Base-by-base conservation (phyloP, 2,329 filamentous ascomycete species). In the Alternaria dauci region DNA sequence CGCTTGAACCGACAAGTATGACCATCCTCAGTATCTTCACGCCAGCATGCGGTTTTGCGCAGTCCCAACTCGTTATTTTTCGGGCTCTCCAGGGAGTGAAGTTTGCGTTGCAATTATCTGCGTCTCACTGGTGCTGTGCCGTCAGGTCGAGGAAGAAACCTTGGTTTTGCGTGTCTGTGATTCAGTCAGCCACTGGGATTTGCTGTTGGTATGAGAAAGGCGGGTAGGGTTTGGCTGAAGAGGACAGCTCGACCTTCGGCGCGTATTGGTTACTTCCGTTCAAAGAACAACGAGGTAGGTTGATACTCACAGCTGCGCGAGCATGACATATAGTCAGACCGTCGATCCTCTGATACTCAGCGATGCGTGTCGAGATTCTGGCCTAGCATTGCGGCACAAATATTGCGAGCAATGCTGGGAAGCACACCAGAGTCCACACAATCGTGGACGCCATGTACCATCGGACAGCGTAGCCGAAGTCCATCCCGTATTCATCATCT, bases 201-300 rank as follows among this genome's bases (percentile, higher is more conserved):
- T 63, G 83, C 82, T 0, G 66, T 85, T 8, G 85, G 85, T 0
- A 70, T 87, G 0, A 81, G 83, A 83, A 1, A 86, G 84, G 84
- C 74, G 83, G 4, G 75, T 77, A 1, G 81, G 79, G 67, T 73
- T 23, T 69, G 71, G 2, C 52, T 73, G 62, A 74, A 75, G 68
- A 68, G 62, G 39, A 48, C 0, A 1, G 46, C 20, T 23, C 14
- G 36, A n/a, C n/a, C 14, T n/a, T 38, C n/a, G 5, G 36, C 16
- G 36, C 8, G 8, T n/a, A 4, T 38, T 18, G 36, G 4, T 18
- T 16, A 16, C 16, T 38, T 38, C 36, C 18, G 7, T 16, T 38
- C 16, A n/a, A 38, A 6, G 16, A 18, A 16, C 8, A 16, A 11
- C n/a, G 36, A n/a, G 6, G 16, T n/a, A 38, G 36, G 16, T 38